Base-by-base conservation (phyloP, 768 basidiomycete species). In the Mycena capillaripes region DNA sequence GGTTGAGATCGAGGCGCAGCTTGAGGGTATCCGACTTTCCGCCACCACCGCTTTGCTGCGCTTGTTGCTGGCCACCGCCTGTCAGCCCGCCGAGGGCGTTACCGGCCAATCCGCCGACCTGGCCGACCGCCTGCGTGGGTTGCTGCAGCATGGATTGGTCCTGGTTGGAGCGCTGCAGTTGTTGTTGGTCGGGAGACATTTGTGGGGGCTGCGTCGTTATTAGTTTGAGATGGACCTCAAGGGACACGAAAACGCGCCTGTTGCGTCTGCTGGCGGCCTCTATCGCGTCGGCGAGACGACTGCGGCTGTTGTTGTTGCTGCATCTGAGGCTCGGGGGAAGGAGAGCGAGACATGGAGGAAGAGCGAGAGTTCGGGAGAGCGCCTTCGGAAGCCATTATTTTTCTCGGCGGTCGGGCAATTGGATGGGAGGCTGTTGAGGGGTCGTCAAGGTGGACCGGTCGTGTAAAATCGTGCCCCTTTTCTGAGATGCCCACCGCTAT, bases 1-100 rank as follows among this genome's bases (percentile, higher is more conserved):
- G 58, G 57, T 76, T 76, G 32, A 76, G 59, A 25, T 76, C 75
- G 3, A 76, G 68, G 7, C 75, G 59, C 44, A 76, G 64, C 69
- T 75, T 76, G 10, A 76, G 70, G 11, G 72, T 74, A 16, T 76
- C 75, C 16, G 68, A 71, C n/a, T 53, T 46, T 7, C 69, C 64
- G 16, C 38, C 34, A 2, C 56, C 67, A 27, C 40, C 27, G 46
- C 46, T 30, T 8, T n/a, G 32, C 23, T 60, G 38, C 40, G 14
- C 23, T 16, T 60, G 58, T 17, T 59, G 57, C n/a, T 40, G 34
- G 4, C 46, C 62, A 10, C 38, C 38, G 7, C 38, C 38, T 10
- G 16, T 10, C 11, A 38, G 38, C 38, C 38, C 38, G 23, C 58
- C 58, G 29, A n/a, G 12, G 16, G 40, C 16, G 30, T 34, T 21